phyloP scores from a whole-genome alignment of 352 stramenopile genomes.

The Pythium aphanidermatum region DNA sequence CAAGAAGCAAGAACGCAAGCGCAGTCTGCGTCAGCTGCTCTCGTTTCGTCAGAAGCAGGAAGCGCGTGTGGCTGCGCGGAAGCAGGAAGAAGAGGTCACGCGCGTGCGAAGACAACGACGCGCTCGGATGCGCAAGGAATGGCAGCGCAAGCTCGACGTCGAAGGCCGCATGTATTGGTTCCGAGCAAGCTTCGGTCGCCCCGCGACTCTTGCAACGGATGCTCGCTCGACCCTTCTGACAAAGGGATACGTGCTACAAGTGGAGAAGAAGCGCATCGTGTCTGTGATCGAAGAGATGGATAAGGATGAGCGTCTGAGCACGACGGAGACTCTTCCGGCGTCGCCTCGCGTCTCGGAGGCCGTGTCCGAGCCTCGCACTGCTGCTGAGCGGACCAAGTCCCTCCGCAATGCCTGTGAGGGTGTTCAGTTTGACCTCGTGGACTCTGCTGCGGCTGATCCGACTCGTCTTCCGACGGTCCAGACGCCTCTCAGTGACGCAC shows the following conservation, averaged over 20 bases:
- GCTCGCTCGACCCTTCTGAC: conserved; percentile 4
- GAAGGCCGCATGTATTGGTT: conserved; percentile 28
- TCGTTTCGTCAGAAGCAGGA: conserved; percentile 14
- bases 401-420: conserved; percentile 11
- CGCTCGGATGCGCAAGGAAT: conserved; percentile 28
- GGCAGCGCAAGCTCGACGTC: conserved; percentile 26
- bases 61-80: conserved; percentile 6
- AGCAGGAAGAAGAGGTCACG: conserved; percentile 10
- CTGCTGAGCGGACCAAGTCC: conserved; percentile 10
- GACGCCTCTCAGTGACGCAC: neutral
- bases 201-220: neutral
- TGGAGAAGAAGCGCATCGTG: conserved; percentile 17
- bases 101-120: conserved; percentile 13
- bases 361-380: conserved; percentile 14
- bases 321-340: conserved; percentile 11
- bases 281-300: neutral
- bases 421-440: conserved; percentile 14
- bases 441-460: conserved; percentile 7
- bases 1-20: too few species aligned
- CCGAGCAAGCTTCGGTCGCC: conserved; percentile 1
- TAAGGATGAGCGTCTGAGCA: neutral
- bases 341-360: conserved; percentile 8
- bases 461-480: conserved; percentile 9
- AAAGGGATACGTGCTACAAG: conserved; percentile 12
- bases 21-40: conserved; percentile 8